These are phyloP conservation scores for Linaria vulgaris DNA, from an alignment of 257 asterid species.

Conservation along the genomic window DNA sequence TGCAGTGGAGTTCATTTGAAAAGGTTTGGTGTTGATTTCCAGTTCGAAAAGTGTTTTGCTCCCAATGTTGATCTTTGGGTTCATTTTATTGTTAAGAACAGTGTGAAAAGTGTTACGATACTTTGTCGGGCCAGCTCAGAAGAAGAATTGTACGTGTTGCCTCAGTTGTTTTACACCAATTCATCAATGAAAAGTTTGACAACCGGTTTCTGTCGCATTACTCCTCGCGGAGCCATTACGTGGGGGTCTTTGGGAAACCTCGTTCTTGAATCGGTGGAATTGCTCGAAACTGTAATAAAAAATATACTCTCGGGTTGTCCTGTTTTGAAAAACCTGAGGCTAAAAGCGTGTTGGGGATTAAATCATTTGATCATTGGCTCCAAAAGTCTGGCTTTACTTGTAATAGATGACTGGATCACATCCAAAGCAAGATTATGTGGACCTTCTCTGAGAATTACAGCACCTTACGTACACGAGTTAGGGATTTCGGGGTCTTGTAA, in stretches of 20 bases:
- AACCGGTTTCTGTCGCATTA: no score
- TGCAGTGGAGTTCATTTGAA: neutral
- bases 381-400: neutral
- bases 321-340: neutral
- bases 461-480: conserved; percentile 15
- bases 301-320: conserved; percentile 22
- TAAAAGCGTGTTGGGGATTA: neutral
- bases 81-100: no score
- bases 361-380: neutral
- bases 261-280: neutral
- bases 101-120: no score
- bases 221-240: no score
- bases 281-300: neutral
- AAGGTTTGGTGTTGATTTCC: neutral
- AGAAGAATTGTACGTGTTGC: no score
- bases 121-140: no score
- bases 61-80: no score
- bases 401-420: neutral
- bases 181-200: no score
- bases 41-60: neutral
- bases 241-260: no score
- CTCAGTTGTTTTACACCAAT: neutral
- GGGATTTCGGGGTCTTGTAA: neutral
- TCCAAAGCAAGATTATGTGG: neutral
- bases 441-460: conserved; percentile 20